Base-by-base conservation (phyloP, 2,329 filamentous ascomycete species). In the Stemphylium vesicarium region DNA sequence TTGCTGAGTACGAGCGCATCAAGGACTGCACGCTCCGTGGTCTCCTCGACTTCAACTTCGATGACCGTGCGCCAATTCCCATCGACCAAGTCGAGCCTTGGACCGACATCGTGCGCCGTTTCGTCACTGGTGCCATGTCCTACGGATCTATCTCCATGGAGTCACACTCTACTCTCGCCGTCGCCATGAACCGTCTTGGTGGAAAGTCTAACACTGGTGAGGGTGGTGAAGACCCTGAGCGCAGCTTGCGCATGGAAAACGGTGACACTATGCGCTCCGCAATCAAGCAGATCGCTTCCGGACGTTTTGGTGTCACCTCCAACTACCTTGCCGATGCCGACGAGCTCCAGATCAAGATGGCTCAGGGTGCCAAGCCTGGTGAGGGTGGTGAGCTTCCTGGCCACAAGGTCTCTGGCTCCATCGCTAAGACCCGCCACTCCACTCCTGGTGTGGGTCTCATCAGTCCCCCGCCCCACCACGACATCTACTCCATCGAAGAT, bases 111-210 rank as follows among this genome's bases (percentile, higher is more conserved):
- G 94, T 97, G 40, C 90, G 94, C 63, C 90, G 94, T 60, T 97
- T 97, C 81, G 95, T 94, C 69, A 97, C 94, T 35, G 94, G 94
- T 74, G 94, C 94, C 66, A 98, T 98, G 94, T 98, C 94, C 2
- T 98, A 98, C 73, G 94, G 94, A 42, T 97, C 94, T 36, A 98
- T 98, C 70, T 97, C 94, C 5, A 96, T 97, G 92, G 94, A 98
- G 77, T 94, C 94, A 48, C 94, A 98, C 80, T 96, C 94, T 15
- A 97, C 94, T 11, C 82, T 98, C 43, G 94, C 94, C 63, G 89
- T 98, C 51, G 94, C 94, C 62, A 96, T 98, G 93, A 98, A 98
- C 80, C 85, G 94, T 65, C 85, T 98, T 36, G 94, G 94, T 36
- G 94, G 94, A 69, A 98, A 97, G 80, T 97, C 93, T 36, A 98